These are phyloP conservation scores for Talaromyces verruculosus DNA, from an alignment of 2,329 filamentous ascomycete species.

Conservation along the genomic window DNA sequence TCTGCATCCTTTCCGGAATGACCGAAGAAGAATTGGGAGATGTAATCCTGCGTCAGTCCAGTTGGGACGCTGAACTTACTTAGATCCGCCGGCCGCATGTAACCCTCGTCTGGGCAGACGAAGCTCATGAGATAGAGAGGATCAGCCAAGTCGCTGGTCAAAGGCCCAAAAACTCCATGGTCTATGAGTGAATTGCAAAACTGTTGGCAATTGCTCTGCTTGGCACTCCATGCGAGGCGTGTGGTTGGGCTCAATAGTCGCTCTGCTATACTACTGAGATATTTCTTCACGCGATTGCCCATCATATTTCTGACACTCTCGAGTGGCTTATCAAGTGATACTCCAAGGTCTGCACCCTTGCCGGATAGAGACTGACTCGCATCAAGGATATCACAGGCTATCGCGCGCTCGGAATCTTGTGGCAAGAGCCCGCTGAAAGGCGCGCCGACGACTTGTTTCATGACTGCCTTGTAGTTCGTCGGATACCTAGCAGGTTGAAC, in stretches of 20 bases:
- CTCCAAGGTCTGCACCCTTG: not conserved
- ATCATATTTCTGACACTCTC: constrained; percentile 26
- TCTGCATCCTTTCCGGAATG: constrained; percentile 43
- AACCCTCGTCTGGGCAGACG: constrained; percentile 33
- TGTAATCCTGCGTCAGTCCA: constrained; percentile 48
- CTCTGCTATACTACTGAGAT: constrained; percentile 34
- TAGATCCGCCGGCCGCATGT: constrained; percentile 26
- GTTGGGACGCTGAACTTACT: constrained; percentile 41
- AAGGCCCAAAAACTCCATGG: constrained; percentile 32
- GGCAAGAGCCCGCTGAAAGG: constrained; percentile 36
- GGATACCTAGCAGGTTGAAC: not conserved
- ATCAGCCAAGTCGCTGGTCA: constrained; percentile 25
- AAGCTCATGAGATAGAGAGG: constrained; percentile 46
- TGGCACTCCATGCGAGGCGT: constrained; percentile 34
- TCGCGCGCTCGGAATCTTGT: constrained; percentile 26
- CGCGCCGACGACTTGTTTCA: constrained; percentile 45
- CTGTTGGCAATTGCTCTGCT: constrained; percentile 40
- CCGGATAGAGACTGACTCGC: constrained; percentile 12
- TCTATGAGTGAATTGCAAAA: constrained; percentile 43
- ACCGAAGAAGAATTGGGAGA: constrained; percentile 43
- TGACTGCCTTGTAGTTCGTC: constrained; percentile 37
- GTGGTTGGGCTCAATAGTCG: constrained; percentile 31
- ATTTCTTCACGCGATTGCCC: constrained; percentile 28
- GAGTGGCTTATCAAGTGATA: not conserved
- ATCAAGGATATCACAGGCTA: constrained; percentile 28